phyloP scores from a whole-genome alignment of 257 asterid species.

The Orobanche coerulescens region DNA sequence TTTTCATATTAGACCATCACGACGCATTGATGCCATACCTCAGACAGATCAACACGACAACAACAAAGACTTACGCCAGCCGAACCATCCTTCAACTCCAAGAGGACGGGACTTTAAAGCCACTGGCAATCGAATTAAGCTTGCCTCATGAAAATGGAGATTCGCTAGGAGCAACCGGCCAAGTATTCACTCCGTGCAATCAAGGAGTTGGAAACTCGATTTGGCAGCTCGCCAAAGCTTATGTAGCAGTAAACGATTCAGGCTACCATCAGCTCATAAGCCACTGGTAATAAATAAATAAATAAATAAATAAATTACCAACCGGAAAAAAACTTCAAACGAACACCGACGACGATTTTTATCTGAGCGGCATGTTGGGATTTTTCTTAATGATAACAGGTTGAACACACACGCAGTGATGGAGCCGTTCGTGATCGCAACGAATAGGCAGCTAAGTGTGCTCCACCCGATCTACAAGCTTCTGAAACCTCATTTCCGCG shows the following conservation, averaged over 20 bases:
- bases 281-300: constrained; percentile 54
- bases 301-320: too few relatives aligned
- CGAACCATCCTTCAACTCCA: constrained; percentile 77
- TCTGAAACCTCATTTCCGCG: neutral
- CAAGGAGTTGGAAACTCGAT: constrained; percentile 49
- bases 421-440: constrained; percentile 2
- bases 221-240: constrained; percentile 97
- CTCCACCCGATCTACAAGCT: constrained; percentile 2
- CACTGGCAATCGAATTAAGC: constrained; percentile 85
- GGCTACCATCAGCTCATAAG: constrained; percentile 92
- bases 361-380: too few relatives aligned
- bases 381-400: neutral
- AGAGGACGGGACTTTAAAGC: constrained; percentile 71
- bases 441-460: neutral
- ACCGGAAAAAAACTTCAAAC: too few relatives aligned
- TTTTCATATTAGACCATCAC: constrained; percentile 82
- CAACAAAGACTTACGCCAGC: constrained; percentile 68
- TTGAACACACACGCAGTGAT: neutral
- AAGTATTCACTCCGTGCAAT: constrained; percentile 64
- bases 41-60: constrained; percentile 53
- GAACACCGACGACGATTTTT: too few relatives aligned
- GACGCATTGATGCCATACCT: constrained; percentile 81
- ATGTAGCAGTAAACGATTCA: constrained; percentile 81
- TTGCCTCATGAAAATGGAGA: constrained; percentile 64
- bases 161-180: constrained; percentile 45